Conservation (phyloP, 2,329 filamentous ascomycete genomes). For the Phyllosticta ampelicida region DNA sequence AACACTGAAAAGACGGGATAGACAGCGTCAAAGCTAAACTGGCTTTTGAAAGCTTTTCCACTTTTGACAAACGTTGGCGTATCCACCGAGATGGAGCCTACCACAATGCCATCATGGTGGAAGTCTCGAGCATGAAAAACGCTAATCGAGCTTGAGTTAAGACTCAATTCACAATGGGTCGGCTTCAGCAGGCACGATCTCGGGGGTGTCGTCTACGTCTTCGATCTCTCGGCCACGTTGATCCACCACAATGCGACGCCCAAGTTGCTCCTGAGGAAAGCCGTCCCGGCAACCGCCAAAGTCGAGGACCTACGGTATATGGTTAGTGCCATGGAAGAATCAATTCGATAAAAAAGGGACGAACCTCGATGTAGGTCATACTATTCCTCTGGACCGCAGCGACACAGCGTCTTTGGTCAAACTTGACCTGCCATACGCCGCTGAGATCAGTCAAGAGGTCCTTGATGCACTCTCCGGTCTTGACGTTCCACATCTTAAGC, state of each 20-base stretch:
- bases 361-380: constrained; percentile 90
- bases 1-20: background rate
- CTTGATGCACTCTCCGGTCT: constrained; percentile 81
- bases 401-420: constrained; percentile 89
- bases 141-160: background rate
- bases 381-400: constrained; percentile 89
- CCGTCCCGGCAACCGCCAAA: constrained; percentile 92
- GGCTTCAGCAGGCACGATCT: background rate
- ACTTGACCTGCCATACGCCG: constrained; percentile 99
- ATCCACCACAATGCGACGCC: constrained; percentile 57
- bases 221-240: constrained; percentile 26
- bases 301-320: constrained; percentile 66
- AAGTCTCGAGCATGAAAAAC: background rate
- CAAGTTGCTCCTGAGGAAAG: constrained; percentile 63
- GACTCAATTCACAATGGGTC: background rate
- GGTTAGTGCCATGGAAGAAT: constrained; percentile 23
- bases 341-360: constrained; percentile 20
- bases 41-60: background rate
- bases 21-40: background rate
- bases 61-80: background rate
- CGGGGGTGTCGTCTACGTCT: constrained; percentile 20
- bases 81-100: background rate
- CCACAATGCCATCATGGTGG: background rate
- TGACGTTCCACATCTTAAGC: constrained; percentile 97
- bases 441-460: constrained; percentile 87